Conservation (phyloP, 371 early-diverging fungal genomes). For the Dinochytrium kinnereticum region DNA sequence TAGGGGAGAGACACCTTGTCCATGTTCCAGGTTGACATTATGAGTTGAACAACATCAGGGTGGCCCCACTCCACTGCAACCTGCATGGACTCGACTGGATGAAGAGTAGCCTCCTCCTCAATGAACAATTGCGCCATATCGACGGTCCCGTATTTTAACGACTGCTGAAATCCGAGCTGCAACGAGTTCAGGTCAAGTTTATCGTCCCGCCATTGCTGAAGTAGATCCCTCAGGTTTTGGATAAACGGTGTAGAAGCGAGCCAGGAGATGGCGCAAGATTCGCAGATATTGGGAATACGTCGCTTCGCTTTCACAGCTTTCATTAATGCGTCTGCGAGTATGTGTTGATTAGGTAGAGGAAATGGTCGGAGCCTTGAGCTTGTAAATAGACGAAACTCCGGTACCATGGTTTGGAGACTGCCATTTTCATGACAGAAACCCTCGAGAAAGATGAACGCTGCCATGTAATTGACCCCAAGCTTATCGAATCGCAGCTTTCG, state of each 20-base stretch:
- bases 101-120: neutral
- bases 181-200: neutral
- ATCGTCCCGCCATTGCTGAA: neutral
- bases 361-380: neutral
- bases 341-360: neutral
- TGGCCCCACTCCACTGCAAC: neutral
- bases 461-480: conserved; percentile 9
- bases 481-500: conserved; percentile 4
- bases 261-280: conserved; percentile 14
- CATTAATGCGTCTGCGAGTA: conserved; percentile 4
- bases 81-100: neutral
- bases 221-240: neutral
- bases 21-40: neutral
- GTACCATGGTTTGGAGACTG: neutral
- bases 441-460: conserved; percentile 15
- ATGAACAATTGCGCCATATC: neutral
- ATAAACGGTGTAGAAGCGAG: neutral
- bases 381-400: conserved; percentile 9
- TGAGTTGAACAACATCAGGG: neutral
- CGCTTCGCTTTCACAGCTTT: conserved; percentile 10
- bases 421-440: conserved; percentile 15
- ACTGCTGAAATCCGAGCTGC: neutral
- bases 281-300: conserved; percentile 11
- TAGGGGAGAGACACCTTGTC: neutral
- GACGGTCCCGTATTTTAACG: conserved; percentile 1